Evolutionary conservation across 352 stramenopile species (phyloP), one percentile per base, ranked within the genome.

Genomic region (Globisporangium canariense): DNA sequence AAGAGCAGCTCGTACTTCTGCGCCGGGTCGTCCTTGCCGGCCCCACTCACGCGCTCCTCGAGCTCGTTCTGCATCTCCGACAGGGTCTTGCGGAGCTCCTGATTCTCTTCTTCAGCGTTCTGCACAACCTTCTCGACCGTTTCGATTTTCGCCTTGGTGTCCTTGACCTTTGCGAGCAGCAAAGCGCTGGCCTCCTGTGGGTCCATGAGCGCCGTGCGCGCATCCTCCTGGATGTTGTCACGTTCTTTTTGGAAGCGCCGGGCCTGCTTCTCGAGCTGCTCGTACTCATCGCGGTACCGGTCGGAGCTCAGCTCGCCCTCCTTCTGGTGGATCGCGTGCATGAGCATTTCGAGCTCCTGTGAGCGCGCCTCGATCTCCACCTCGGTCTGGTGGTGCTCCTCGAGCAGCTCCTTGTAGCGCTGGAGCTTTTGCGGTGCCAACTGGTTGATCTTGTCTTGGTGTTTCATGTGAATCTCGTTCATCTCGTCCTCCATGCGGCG

Each of bases 1-100:
- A 90, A 91, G 28, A 98, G 74, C 30, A 86, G 73, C 59, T 97
- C 91, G 65, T 96, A 94, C 60, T 96, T 97, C 25, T 93, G 82
- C 0, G 74, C 76, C 18, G 68, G 66, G 55, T 86, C 81, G 55
- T 91, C 82, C n/a, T 83, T 83, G 0, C 81, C 80, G 14, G 74
- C 75, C 49, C 83, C 76, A 40, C 83, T 86, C 14, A 76, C 78
- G 25, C 83, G 75, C 58, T 91, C 78, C 36, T 94, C 83, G 22
- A 88, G 54, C 20, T 92, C 81, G 52, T 63, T 81, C 65, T 88
- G 76, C 47, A 90, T 47, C 32, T 90, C 83, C 3, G 59, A 70
- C 0, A 89, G 59, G 4, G 74, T 76, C 49, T 87, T 92, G 18
- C 66, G 72, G 16, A 90, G 50, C 50, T 86, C 80, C 16, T 77